Conservation (phyloP, 129 eudicot species). For the Flaveria trinervia region DNA sequence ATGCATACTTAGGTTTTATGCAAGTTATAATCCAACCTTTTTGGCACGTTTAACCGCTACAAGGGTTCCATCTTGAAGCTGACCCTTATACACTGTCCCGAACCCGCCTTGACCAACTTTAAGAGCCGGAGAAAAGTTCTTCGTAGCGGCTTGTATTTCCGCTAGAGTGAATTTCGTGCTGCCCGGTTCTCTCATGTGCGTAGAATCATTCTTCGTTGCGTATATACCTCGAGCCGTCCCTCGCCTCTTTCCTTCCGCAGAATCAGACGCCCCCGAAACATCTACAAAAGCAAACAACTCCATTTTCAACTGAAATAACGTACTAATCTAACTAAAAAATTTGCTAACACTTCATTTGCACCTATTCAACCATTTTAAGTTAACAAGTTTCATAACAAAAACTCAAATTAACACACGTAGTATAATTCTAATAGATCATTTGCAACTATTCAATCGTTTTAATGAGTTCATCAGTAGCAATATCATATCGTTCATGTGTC, state of each 20-base stretch:
- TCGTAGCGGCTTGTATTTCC: conserved; percentile 76
- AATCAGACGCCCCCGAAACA: conserved; percentile 52
- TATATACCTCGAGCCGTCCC: conserved; percentile 41
- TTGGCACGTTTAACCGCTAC: conserved; percentile 96
- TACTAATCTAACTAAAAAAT: neutral
- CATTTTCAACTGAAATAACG: neutral
- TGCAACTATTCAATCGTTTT: too few relatives aligned
- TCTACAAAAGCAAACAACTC: conserved; percentile 35
- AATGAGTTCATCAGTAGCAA: too few relatives aligned
- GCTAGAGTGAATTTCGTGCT: conserved; percentile 58
- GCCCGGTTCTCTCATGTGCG: conserved; percentile 53
- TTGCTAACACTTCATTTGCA: neutral
- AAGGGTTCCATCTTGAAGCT: conserved; percentile 67
- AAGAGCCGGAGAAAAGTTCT: conserved; percentile 65
- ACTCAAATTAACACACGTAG: too few relatives aligned
- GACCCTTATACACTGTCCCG: conserved; percentile 89
- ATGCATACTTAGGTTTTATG: too few relatives aligned
- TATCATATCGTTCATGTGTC: neutral
- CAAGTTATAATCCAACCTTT: conserved; percentile 40
- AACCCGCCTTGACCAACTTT: conserved; percentile 97
- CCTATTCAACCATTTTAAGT: neutral
- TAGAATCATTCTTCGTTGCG: conserved; percentile 50
- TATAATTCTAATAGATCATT: too few relatives aligned
- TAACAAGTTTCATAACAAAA: neutral
- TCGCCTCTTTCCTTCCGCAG: conserved; percentile 45